phyloP scores from a whole-genome alignment of 345 rosid species.

The Gossypium ekmanianum region DNA sequence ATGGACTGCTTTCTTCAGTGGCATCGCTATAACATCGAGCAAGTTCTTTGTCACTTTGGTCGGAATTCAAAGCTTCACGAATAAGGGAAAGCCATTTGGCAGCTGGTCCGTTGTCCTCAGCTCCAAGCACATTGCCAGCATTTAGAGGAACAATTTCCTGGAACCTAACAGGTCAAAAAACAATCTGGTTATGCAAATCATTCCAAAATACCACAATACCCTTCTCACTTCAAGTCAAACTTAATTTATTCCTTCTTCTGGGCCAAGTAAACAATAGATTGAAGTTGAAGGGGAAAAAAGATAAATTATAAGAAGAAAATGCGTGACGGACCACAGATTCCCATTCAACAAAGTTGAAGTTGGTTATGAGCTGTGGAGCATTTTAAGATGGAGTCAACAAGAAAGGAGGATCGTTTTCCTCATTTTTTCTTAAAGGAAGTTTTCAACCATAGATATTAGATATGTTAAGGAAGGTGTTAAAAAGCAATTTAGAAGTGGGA shows the following conservation, averaged over 20 bases:
- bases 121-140: slow-evolving; percentile 80
- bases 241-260: neutral
- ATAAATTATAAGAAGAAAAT: neutral
- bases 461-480: neutral
- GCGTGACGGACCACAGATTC: neutral
- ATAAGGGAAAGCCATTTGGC: slow-evolving; percentile 73
- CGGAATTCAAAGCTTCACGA: slow-evolving; percentile 54
- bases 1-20: slow-evolving; percentile 12
- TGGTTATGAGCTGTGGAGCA: slow-evolving; percentile 12
- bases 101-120: slow-evolving; percentile 73
- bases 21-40: slow-evolving; percentile 20
- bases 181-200: neutral
- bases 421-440: neutral
- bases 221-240: neutral
- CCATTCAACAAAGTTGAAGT: neutral
- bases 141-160: slow-evolving; percentile 88
- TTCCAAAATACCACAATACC: neutral
- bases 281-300: neutral
- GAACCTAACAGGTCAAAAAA: slow-evolving; percentile 40
- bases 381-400: neutral
- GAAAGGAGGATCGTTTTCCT: neutral
- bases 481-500: neutral
- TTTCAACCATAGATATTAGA: neutral
- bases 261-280: neutral
- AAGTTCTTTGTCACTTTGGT: slow-evolving; percentile 21